A percentile compares a stretch with the other conserved stretches of the same genome.
phyloP scores from a whole-genome alignment of 2,329 filamentous ascomycete genomes.

The Macrophomina tecta region DNA sequence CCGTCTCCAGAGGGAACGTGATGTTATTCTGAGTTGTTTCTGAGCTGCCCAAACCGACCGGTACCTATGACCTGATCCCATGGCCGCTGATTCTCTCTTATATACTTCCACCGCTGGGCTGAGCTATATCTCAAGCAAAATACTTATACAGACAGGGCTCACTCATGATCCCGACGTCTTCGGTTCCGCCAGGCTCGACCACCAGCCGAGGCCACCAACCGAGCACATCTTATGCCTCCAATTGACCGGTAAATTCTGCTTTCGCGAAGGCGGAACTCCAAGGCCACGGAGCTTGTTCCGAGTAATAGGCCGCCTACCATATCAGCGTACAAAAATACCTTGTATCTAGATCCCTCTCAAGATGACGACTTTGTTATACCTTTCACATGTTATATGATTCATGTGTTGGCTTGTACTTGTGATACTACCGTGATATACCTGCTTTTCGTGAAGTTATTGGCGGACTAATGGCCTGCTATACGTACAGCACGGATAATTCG shows the following conservation, averaged over 20 bases:
- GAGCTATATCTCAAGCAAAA: not conserved
- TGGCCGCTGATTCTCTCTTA: not conserved
- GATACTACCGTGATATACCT: too few relatives aligned
- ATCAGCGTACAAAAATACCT: not conserved
- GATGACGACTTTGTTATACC: not conserved
- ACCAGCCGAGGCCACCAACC: not conserved
- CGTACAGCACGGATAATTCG: too few relatives aligned
- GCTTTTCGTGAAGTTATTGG: too few relatives aligned
- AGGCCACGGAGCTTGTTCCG: not conserved
- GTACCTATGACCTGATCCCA: not conserved
- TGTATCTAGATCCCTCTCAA: not conserved
- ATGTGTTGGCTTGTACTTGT: too few relatives aligned
- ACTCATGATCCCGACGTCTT: not conserved
- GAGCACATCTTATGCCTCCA: not conserved
- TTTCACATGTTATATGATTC: not conserved
- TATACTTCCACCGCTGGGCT: not conserved
- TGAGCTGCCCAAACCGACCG: not conserved
- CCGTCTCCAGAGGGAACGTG: not conserved
- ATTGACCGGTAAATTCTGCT: not conserved
- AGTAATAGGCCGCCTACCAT: not conserved
- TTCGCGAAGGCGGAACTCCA: not conserved
- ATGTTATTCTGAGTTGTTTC: conserved; percentile 8
- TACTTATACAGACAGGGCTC: not conserved
- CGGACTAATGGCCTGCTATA: too few relatives aligned
- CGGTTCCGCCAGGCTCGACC: not conserved